These are phyloP conservation scores for Bocquillonia castaneifolia DNA, from an alignment of 441 rosid species.

Conservation along the genomic window DNA sequence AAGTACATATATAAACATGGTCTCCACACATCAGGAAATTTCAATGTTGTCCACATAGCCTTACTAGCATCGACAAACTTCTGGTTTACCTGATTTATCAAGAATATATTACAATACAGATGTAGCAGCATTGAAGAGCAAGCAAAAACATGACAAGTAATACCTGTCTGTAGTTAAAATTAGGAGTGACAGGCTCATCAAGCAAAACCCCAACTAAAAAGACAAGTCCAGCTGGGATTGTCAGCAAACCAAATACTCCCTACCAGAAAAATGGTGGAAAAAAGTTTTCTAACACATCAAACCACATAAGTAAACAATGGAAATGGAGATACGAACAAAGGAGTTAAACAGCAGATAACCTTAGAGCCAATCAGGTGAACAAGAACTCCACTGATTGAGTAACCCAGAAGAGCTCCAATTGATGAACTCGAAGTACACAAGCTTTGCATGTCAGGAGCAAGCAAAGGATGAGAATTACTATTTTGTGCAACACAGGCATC, in stretches of 20 bases:
- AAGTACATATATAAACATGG: constrained; percentile 88
- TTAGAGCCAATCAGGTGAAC: constrained; percentile 83
- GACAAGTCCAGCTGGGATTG: constrained; percentile 66
- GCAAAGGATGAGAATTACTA: constrained; percentile 69
- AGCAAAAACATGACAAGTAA: background rate
- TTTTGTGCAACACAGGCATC: constrained; percentile 96
- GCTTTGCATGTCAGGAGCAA: constrained; percentile 97
- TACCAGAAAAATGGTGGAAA: constrained; percentile 26
- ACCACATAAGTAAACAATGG: background rate
- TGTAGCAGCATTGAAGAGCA: constrained; percentile 10
- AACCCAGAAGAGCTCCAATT: constrained; percentile 77
- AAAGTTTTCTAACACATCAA: constrained; percentile 12
- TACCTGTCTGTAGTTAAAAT: constrained; percentile 68
- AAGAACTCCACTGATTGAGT: constrained; percentile 69
- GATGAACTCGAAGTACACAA: constrained; percentile 71
- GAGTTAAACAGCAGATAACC: constrained; percentile 36
- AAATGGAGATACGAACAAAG: constrained; percentile 11
- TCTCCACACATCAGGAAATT: constrained; percentile 76
- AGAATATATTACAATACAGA: constrained; percentile 17
- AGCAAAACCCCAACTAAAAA: constrained; percentile 61
- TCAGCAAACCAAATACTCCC: constrained; percentile 87
- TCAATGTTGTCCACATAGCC: constrained; percentile 82
- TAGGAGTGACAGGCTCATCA: constrained; percentile 48
- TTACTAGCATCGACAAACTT: constrained; percentile 69
- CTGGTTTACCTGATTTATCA: constrained; percentile 49